Base-by-base conservation (phyloP, 2,329 filamentous ascomycete genomes). In the Fusarium stilboides region DNA sequence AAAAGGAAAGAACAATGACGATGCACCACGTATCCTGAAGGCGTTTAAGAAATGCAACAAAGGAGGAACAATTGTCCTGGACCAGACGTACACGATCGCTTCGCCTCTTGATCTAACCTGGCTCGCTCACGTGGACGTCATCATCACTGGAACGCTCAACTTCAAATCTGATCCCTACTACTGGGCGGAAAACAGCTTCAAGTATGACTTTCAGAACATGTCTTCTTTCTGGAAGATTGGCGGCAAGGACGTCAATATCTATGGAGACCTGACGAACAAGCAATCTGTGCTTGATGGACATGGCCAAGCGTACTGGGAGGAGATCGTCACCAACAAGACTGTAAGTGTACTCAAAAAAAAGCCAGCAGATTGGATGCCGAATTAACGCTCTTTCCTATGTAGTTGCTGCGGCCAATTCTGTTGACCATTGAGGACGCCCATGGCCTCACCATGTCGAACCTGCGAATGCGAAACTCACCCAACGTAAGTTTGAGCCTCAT, bases 151-250 rank as follows among this genome's bases (percentile, higher is more conserved):
- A 22, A 84, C 84, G 22, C 83, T 92, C 20, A 81, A 86, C 57
- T 92, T 92, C 79, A 87, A 86, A 57, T 85, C 89, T 51, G 88
- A 93, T 74, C 89, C 89, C 3, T 84, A 88, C 68, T 92, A 92
- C 78, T 92, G 91, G 91, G 84, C 89, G 66, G 83, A 82, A 10
- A 84, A 91, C 72, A 83, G 85, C 42, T 92, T 92, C 82, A 85
- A 85, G 57, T 88, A 89, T 26, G 81, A 80, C 8, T 93, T 88
- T 79, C 91, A 92, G 71, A 91, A 91, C 65, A 85, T 86, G 88
- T 77, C 87, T 1, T 68, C 72, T 7, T 76, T 77, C 59, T 79
- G 77, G 77, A 71, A 68, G 40, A 70, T 77, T 52, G 77, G 77
- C 10, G 77, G 77, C 24, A 62, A 75, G 34, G 77, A 79, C 42